Base-by-base conservation (phyloP, 2,329 filamentous ascomycete species). In the Fusarium xylarioides region DNA sequence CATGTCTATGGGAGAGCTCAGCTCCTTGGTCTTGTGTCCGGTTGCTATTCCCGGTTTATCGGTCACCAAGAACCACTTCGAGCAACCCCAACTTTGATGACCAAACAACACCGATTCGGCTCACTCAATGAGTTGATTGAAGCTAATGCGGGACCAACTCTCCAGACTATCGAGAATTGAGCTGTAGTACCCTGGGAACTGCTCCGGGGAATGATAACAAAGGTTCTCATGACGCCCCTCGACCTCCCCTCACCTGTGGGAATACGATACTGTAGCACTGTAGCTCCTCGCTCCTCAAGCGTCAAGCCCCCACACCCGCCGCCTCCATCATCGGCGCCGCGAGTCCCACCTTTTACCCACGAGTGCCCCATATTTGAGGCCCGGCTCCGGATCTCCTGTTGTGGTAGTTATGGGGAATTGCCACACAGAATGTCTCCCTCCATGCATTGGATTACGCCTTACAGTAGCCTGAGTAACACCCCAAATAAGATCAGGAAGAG, bases 331-430 rank as follows among this genome's bases (percentile, higher is more conserved):
- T 68, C 70, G 66, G 70, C 52, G 66, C 70, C 49, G 38, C 43
- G 34, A 52, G 71, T 61, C 71, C 63, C 67, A 73, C 71, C 49
- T 67, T 44, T 53, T 28, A 50, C 52, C 65, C 64, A 67, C n/a
- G 34, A 47, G 23, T 38, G 26, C 32, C 71, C 71, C 68, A 70
- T 73, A 70, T 69, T 73, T 70, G 70, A 66, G 72, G 67, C 76
- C 76, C 75, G 73, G 73, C 76, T 76, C 68, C 73, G 73, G 75
- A 71, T 55, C 26, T 46, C n/a, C 23, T 57, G n/a, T 54, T 40
- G 34, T 57, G 54, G 40, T 46, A 35, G 42, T 21, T 21, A 47
- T 34, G 40, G 54, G 37, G 54, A n/a, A 49, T 57, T 35, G 54
- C 54, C 54, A 57, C 54, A 49, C 40, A 35, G 54, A 26, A 49